Percentiles rank a stretch among this genome's conserved stretches.
Conservation (phyloP, 441 rosid species). For the Adansonia rubrostipa region DNA sequence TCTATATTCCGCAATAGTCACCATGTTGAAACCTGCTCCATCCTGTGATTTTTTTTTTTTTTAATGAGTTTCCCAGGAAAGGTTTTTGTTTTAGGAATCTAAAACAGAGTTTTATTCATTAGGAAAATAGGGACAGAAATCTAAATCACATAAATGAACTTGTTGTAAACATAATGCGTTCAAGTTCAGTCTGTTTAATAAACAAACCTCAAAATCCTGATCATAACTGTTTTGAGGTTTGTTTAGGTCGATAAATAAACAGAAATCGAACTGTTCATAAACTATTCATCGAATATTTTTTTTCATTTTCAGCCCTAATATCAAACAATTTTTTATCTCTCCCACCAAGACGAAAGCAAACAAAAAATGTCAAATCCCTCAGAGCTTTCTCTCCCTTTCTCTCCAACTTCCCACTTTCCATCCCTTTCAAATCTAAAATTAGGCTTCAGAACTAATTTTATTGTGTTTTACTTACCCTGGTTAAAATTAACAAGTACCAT, state of each 20-base stretch:
- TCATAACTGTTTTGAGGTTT: too few species aligned
- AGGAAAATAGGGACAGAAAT: background rate
- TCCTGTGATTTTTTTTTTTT: slow-evolving; percentile 52
- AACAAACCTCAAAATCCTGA: too few species aligned
- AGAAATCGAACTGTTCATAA: too few species aligned
- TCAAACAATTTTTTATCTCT: background rate
- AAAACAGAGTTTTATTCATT: background rate
- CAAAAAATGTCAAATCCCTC: background rate
- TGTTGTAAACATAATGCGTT: too few species aligned
- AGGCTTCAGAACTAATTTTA: background rate
- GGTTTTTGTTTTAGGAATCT: background rate
- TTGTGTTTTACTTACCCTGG: background rate
- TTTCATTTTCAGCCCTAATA: too few species aligned
- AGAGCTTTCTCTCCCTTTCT: background rate
- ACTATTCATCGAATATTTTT: too few species aligned
- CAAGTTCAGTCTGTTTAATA: too few species aligned
- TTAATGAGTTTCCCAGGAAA: slow-evolving; percentile 12
- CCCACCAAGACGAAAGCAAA: background rate
- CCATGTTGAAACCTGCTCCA: slow-evolving; percentile 55
- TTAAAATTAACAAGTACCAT: background rate
- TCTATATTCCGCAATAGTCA: slow-evolving; percentile 71
- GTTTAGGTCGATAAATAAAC: too few species aligned
- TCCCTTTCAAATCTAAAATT: slow-evolving; percentile 4
- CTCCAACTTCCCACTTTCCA: background rate
- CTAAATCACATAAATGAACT: too few species aligned